phyloP scores from a whole-genome alignment of 2,329 filamentous ascomycete genomes.

The Fusarium sp. region DNA sequence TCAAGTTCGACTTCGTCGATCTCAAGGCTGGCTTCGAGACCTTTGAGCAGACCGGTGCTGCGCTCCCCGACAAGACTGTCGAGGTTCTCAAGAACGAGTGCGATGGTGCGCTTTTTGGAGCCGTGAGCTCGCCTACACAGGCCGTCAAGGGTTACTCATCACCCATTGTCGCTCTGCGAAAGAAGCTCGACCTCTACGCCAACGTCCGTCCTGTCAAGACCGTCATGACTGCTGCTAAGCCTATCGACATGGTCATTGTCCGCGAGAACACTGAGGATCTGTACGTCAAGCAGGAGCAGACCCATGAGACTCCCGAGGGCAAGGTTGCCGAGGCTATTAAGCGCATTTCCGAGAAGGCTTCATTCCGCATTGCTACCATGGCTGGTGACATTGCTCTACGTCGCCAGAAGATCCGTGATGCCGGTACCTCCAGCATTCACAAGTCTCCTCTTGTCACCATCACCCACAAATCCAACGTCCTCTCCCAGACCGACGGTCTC shows the following conservation, averaged over 20 bases:
- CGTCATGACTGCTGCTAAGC: slow-evolving; percentile 71
- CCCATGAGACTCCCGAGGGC: slow-evolving; percentile 78
- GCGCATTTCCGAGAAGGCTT: slow-evolving; percentile 90
- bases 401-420: slow-evolving; percentile 81
- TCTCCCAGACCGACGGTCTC: slow-evolving; percentile 95
- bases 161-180: slow-evolving; percentile 96
- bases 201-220: slow-evolving; percentile 97
- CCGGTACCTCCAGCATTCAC: slow-evolving; percentile 71
- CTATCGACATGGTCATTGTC: slow-evolving; percentile 97
- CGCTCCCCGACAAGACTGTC: slow-evolving; percentile 91
- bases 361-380: slow-evolving; percentile 88
- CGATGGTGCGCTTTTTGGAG: slow-evolving; percentile 95
- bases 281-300: slow-evolving; percentile 97
- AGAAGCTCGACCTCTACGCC: slow-evolving; percentile 93
- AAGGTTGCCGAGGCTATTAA: slow-evolving; percentile 98
- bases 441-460: slow-evolving; percentile 84
- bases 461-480: slow-evolving; percentile 98
- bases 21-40: slow-evolving; percentile 94
- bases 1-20: slow-evolving; percentile 95
- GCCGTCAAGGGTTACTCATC: slow-evolving; percentile 96
- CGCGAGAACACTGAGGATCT: slow-evolving; percentile 99
- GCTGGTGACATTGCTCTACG: slow-evolving; percentile 94
- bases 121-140: slow-evolving; percentile 90
- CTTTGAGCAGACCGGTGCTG: slow-evolving; percentile 89
- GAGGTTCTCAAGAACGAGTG: slow-evolving; percentile 90